Percentiles rank a stretch among this genome's conserved stretches.
phyloP scores from a whole-genome alignment of 73 alveolate genomes.

The Durusdinium trenchii region DNA sequence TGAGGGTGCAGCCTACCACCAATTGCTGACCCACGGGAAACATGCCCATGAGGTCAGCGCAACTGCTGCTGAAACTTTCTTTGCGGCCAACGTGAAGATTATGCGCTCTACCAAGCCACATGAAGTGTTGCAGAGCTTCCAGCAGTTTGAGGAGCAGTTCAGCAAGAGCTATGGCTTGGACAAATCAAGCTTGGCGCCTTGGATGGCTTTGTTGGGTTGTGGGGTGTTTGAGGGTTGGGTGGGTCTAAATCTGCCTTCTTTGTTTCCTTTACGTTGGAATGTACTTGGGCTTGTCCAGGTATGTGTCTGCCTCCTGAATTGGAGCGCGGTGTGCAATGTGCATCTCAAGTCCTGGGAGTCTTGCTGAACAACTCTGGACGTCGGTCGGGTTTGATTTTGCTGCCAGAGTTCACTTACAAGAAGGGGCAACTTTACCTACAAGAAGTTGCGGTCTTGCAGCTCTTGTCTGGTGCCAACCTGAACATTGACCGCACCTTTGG shows the following conservation, averaged over 20 bases:
- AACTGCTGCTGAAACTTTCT: background rate
- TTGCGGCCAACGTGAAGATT: background rate
- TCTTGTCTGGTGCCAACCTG: background rate
- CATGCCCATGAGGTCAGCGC: background rate
- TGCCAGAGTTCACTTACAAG: slow-evolving; percentile 38
- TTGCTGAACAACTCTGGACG: background rate
- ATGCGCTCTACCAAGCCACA: background rate
- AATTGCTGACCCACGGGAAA: background rate
- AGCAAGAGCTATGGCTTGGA: background rate
- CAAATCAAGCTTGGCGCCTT: background rate
- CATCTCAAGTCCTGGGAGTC: background rate
- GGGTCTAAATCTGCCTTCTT: background rate
- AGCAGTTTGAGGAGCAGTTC: background rate
- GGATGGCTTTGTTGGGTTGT: too few relatives aligned
- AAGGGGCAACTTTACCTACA: background rate
- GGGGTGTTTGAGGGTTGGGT: background rate
- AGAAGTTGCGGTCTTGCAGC: background rate
- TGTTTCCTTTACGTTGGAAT: too few relatives aligned
- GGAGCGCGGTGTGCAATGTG: slow-evolving; percentile 33
- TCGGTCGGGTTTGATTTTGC: background rate
- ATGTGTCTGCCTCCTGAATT: too few relatives aligned
- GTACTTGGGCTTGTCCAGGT: too few relatives aligned
- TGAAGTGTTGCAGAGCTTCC: background rate
- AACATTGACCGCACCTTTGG: background rate
- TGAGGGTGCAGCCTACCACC: slow-evolving; percentile 8